phyloP scores from a whole-genome alignment of 108 stramenopile species.

The Licmophora abbreviata region DNA sequence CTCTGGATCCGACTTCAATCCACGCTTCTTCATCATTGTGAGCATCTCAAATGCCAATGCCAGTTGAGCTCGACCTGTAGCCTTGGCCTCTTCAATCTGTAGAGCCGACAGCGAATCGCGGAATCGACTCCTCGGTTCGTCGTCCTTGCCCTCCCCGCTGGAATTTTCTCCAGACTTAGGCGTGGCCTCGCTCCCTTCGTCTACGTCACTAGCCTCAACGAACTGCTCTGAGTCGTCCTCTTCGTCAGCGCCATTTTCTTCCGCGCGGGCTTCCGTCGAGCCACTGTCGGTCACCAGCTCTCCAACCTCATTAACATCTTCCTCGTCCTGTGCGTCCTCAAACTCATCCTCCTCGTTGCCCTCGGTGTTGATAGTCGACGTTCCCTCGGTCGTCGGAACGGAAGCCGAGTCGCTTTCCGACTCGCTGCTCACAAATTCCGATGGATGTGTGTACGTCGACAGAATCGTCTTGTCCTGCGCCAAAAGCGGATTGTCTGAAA shows the following conservation, averaged over 20 bases:
- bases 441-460: conserved; percentile 38
- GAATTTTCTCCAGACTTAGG: not conserved
- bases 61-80: conserved; percentile 62
- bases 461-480: conserved; percentile 52
- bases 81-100: conserved; percentile 76
- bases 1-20: conserved; percentile 65
- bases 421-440: too few relatives aligned
- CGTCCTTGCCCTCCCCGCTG: not conserved
- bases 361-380: conserved; percentile 13
- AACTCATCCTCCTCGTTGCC: conserved; percentile 12
- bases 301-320: conserved; percentile 9
- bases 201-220: not conserved
- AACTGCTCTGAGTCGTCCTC: not conserved
- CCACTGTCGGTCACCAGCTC: too few relatives aligned
- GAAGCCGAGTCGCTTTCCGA: not conserved
- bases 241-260: conserved; percentile 3
- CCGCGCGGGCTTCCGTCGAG: too few relatives aligned
- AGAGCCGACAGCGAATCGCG: conserved; percentile 60
- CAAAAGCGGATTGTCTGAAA: conserved; percentile 43
- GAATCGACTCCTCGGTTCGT: conserved; percentile 43
- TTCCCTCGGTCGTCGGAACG: conserved; percentile 11
- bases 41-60: conserved; percentile 77
- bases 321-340: conserved; percentile 5
- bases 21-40: conserved; percentile 78
- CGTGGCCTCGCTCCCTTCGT: not conserved